Conservation (phyloP, 805 yeast species). For the Wickerhamomyces canadensis region DNA sequence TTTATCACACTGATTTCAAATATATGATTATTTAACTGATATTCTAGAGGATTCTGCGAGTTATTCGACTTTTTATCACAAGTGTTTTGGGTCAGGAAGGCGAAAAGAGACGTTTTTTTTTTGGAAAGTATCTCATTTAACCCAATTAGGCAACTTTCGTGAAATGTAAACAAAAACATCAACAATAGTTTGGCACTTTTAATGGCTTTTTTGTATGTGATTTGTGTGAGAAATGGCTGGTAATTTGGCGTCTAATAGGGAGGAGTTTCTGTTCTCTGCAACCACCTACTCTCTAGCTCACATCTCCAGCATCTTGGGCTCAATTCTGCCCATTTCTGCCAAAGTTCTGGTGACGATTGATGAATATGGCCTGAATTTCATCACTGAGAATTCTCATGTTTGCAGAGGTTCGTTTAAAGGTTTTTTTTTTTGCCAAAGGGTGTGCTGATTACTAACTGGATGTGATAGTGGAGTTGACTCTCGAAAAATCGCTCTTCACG, state of each 20-base stretch:
- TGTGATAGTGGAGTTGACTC: slow-evolving; percentile 26
- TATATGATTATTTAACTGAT: slow-evolving; percentile 1
- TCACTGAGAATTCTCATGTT: slow-evolving; percentile 41
- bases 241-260: slow-evolving; percentile 1
- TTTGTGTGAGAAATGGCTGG: no score
- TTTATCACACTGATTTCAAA: background rate
- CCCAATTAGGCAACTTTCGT: no score
- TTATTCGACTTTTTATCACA: no score
- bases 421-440: background rate
- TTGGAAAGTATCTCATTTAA: no score
- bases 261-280: slow-evolving; percentile 31
- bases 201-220: no score
- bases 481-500: slow-evolving; percentile 33
- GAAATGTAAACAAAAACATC: no score
- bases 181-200: no score
- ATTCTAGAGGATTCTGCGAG: no score
- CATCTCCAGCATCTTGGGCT: slow-evolving; percentile 38
- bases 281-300: slow-evolving; percentile 42
- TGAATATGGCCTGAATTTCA: slow-evolving; percentile 46
- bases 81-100: no score
- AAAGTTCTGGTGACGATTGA: slow-evolving; percentile 39
- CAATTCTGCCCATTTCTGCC: slow-evolving; percentile 35
- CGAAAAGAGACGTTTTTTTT: no score
- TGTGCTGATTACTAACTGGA: no score
- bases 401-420: slow-evolving; percentile 13